phyloP scores from a whole-genome alignment of 495 filamentous ascomycete species.

The Daldinia vernicosa region DNA sequence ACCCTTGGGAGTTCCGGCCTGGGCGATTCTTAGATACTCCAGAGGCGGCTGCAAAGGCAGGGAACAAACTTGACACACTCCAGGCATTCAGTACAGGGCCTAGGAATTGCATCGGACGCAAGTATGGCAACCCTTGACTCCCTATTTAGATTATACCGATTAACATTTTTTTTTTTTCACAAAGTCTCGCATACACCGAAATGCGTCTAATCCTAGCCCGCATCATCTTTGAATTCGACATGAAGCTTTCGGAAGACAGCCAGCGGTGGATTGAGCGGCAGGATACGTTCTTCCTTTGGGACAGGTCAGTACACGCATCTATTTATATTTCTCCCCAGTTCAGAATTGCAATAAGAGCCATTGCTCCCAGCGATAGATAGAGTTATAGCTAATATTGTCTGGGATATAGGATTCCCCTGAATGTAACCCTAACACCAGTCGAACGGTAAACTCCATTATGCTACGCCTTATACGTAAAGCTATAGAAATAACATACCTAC shows the following conservation, averaged over 20 bases:
- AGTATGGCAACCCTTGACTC: conserved; percentile 40
- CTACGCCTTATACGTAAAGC: not conserved
- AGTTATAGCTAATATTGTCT: not conserved
- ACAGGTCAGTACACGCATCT: conserved; percentile 25
- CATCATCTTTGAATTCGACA: conserved; percentile 53
- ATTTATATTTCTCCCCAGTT: not conserved
- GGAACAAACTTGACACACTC: conserved; percentile 47
- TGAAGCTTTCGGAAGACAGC: conserved; percentile 42
- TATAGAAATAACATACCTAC: not conserved
- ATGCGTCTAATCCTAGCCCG: conserved; percentile 55
- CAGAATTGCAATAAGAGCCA: too few relatives aligned
- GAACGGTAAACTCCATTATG: conserved; percentile 6
- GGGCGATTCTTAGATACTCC: conserved; percentile 49
- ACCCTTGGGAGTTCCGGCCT: conserved; percentile 52
- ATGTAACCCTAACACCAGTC: conserved; percentile 34
- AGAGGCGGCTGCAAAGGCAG: conserved; percentile 39
- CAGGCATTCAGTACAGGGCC: conserved; percentile 52
- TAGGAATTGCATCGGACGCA: conserved; percentile 54
- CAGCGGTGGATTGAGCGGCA: conserved; percentile 47
- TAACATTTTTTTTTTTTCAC: conserved; percentile 5
- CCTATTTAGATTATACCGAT: not conserved
- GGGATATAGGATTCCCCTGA: conserved; percentile 32
- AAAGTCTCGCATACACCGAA: conserved; percentile 52
- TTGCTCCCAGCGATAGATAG: not conserved
- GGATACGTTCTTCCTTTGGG: conserved; percentile 44